Evolutionary conservation across 1,284 basidiomycete species (phyloP), one percentile per base, ranked within the genome.

Genomic region (Veloboletus limbatus): DNA sequence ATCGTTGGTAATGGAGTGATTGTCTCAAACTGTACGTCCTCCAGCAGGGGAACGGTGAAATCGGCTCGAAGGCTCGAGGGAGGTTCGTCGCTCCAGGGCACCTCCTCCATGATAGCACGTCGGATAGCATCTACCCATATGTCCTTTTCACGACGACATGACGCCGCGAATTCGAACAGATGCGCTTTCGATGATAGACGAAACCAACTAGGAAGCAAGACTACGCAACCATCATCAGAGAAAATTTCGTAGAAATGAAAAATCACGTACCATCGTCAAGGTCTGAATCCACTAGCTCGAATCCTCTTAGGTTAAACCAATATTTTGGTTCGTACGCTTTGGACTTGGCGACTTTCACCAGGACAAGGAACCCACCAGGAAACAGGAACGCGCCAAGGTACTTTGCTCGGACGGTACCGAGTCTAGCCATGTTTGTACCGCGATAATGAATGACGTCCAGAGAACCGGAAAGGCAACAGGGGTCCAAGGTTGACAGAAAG

Each of bases 331-430:
- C 92, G 60, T 96, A 97, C 20, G 74, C 73, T 63, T 79, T 88
- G 36, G 81, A 77, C 68, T 90, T 92, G 54, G 77, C 73, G 41
- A 93, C 83, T 70, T 96, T 97, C 57, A 83, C 89, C 30, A 97
- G 71, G 32, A 96, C 76, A 38, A 97, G 69, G 63, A 92, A 96
- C 13, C 83, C 86, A 13, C 90, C 91, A 10, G 78, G 70, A 61
- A 93, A 97, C 37, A 97, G 70, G 65, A 97, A 95, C 9, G 88
- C 89, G 28, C 88, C 92, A 16, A 92, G 74, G 64, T 95, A 94
- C 63, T 88, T 91, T 50, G 91, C 87, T 59, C 82, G 86, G 53
- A 88, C 72, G 20, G 76, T 76, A 33, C 72, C 65, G 8, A 60
- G 66, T 33, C 65, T 64, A 26, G 66, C 64, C 39, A 70, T 53